A percentile compares a stretch with the other conserved stretches of the same genome.
Evolutionary conservation across 73 alveolate species (phyloP).

Genomic region (Paramecium sonneborni): DNA sequence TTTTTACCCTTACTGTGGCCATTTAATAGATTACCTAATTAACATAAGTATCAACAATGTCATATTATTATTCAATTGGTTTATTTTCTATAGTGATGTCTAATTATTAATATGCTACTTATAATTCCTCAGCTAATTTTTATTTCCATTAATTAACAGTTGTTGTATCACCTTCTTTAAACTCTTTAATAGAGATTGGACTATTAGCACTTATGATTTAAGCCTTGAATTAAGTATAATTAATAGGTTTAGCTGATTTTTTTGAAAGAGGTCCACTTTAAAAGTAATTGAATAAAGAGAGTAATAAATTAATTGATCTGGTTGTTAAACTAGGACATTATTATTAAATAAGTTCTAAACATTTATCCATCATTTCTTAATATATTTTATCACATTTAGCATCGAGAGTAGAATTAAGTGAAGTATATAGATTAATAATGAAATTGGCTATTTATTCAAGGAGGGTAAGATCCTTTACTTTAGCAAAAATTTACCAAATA

Average conservation of each 20-base stretch:
- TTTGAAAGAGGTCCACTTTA: background rate
- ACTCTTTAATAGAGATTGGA: background rate
- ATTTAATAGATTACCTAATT: background rate
- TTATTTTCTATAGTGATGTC: background rate
- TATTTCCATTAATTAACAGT: constrained; percentile 19
- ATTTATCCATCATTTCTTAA: constrained; percentile 29
- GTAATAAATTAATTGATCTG: background rate
- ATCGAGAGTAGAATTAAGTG: background rate
- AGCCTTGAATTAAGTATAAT: background rate
- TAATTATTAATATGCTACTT: background rate
- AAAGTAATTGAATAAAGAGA: background rate
- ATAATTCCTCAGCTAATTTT: background rate
- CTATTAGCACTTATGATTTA: background rate
- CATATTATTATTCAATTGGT: constrained; percentile 4
- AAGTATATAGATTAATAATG: background rate
- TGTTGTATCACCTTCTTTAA: constrained; percentile 20
- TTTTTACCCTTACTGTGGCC: background rate
- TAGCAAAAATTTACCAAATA: constrained; percentile 2
- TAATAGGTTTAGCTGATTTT: background rate
- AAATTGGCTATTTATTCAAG: background rate
- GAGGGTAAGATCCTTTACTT: background rate
- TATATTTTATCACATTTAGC: background rate
- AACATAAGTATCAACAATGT: background rate
- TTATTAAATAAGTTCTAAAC: background rate
- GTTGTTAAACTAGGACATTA: background rate